Evolutionary conservation across 1,284 basidiomycete genomes (phyloP).

Genomic region (Malassezia furfur): DNA sequence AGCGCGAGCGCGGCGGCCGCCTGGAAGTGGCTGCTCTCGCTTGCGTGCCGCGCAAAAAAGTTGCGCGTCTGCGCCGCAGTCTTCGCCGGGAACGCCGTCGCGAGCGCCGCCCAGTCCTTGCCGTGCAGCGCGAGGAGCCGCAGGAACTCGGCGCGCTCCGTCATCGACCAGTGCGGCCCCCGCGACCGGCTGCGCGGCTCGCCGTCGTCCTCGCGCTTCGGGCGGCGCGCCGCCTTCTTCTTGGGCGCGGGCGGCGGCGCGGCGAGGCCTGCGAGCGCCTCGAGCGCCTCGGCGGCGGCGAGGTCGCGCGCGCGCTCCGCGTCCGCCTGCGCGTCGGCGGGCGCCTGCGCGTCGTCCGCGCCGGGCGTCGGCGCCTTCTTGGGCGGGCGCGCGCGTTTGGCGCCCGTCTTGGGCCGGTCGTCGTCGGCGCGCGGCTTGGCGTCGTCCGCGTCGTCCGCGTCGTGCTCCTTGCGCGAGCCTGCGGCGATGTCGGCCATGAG

Average conservation of each 20-base stretch:
- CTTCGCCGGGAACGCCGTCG: slow-evolving; percentile 66
- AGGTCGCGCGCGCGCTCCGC: slow-evolving; percentile 42
- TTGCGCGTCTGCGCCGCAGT: slow-evolving; percentile 67
- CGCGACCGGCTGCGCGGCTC: slow-evolving; percentile 15
- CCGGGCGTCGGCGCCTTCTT: background rate
- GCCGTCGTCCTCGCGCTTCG: background rate
- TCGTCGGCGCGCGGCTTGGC: slow-evolving; percentile 1
- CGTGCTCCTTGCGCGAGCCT: slow-evolving; percentile 37
- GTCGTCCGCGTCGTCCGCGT: slow-evolving; percentile 5
- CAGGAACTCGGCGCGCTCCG: slow-evolving; percentile 56
- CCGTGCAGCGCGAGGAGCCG: slow-evolving; percentile 61
- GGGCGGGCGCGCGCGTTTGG: slow-evolving; percentile 4
- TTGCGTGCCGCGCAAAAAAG: slow-evolving; percentile 52
- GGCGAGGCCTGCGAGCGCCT: slow-evolving; percentile 39
- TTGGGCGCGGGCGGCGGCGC: background rate
- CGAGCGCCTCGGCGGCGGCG: slow-evolving; percentile 49
- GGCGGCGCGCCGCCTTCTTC: background rate
- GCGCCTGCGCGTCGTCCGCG: background rate
- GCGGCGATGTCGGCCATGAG: slow-evolving; percentile 46
- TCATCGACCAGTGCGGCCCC: slow-evolving; percentile 53
- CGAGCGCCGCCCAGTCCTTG: slow-evolving; percentile 65
- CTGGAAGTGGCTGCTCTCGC: slow-evolving; percentile 38
- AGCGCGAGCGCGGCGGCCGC: slow-evolving; percentile 30
- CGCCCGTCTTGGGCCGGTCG: background rate
- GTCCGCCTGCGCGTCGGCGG: background rate